phyloP scores from a whole-genome alignment of 2,329 filamentous ascomycete genomes.

The Grosmannia clavigera region DNA sequence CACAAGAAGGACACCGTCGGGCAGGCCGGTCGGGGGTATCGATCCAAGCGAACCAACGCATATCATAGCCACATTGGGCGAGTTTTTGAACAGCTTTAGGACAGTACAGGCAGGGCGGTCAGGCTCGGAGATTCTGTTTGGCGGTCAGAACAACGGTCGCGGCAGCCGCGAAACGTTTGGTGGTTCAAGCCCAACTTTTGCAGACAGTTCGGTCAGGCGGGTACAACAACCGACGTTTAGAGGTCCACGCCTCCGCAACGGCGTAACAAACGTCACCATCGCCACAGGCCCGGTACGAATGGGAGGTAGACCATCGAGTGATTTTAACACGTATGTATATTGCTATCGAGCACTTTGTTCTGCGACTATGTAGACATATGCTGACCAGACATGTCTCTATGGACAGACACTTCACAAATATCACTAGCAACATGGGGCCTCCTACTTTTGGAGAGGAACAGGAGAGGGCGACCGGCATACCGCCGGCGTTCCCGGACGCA shows the following conservation, averaged over 20 bases:
- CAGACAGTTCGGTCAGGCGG: background rate
- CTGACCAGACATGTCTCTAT: no score
- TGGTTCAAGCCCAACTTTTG: background rate
- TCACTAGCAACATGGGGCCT: constrained; percentile 23
- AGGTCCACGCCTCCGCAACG: constrained; percentile 22
- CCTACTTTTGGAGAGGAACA: constrained; percentile 16
- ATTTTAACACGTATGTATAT: constrained; percentile 36
- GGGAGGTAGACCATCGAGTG: constrained; percentile 10
- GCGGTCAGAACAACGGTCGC: background rate
- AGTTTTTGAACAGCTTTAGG: constrained; percentile 26
- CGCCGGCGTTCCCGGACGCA: constrained; percentile 22
- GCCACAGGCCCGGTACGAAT: constrained; percentile 24
- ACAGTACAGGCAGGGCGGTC: constrained; percentile 8
- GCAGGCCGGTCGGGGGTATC: constrained; percentile 2
- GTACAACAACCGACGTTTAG: constrained; percentile 26
- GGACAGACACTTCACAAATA: constrained; percentile 32
- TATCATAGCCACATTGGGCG: constrained; percentile 28
- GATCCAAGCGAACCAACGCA: constrained; percentile 21
- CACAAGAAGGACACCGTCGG: background rate
- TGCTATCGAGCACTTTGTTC: background rate
- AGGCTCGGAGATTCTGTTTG: constrained; percentile 8
- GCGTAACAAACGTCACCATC: constrained; percentile 36
- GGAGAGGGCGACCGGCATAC: constrained; percentile 10
- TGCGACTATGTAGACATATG: no score
- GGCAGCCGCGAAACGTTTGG: background rate